phyloP scores from a whole-genome alignment of 371 early-diverging fungal genomes.

The Mortierella polycephala region DNA sequence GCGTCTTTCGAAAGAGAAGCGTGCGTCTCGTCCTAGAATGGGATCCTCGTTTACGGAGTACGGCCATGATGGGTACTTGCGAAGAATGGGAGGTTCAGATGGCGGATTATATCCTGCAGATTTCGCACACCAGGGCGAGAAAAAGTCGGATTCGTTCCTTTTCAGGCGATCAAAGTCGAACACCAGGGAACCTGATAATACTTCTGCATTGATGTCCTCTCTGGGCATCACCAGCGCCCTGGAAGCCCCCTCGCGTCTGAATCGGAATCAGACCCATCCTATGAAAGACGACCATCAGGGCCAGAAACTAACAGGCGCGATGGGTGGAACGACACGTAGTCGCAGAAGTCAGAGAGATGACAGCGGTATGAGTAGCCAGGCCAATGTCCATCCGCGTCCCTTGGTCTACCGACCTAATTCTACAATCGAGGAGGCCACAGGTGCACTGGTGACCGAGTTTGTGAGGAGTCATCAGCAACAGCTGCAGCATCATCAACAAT shows the following conservation, averaged over 20 bases:
- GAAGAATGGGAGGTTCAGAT: neutral
- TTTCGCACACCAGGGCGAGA: slow-evolving; percentile 1
- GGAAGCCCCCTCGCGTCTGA: neutral
- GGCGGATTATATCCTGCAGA: slow-evolving; percentile 2
- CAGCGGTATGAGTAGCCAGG: neutral
- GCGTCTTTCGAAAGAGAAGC: slow-evolving; percentile 10
- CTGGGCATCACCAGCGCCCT: slow-evolving; percentile 24
- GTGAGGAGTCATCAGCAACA: slow-evolving; percentile 29
- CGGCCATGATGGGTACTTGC: slow-evolving; percentile 6
- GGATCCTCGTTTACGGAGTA: slow-evolving; percentile 32
- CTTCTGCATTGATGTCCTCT: slow-evolving; percentile 15
- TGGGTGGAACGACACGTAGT: neutral
- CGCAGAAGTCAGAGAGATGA: neutral
- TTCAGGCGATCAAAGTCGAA: neutral
- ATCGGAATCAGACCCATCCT: too few relatives aligned
- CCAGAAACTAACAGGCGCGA: too few relatives aligned
- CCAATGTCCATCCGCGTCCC: neutral
- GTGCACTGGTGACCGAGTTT: slow-evolving; percentile 38
- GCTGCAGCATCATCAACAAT: neutral
- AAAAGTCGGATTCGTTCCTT: slow-evolving; percentile 14
- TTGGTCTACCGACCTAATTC: slow-evolving; percentile 33
- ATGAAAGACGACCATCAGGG: too few relatives aligned
- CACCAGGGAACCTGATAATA: slow-evolving; percentile 9
- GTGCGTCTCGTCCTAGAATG: slow-evolving; percentile 1
- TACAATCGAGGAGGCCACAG: slow-evolving; percentile 29